Conservation (phyloP, 345 rosid species). For the Trapa bicornis region DNA sequence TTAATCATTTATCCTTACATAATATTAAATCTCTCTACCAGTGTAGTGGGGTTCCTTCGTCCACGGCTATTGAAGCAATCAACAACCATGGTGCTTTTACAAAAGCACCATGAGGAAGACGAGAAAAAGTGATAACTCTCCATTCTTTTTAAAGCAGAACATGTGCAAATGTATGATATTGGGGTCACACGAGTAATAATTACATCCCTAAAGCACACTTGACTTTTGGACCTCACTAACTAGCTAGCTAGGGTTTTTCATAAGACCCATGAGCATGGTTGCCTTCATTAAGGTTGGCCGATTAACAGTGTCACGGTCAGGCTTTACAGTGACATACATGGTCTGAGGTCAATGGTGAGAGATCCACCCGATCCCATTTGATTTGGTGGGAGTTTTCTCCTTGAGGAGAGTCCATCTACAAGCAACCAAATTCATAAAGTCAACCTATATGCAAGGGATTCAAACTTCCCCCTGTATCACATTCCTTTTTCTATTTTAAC, state of each 20-base stretch:
- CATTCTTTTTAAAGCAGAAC: conserved; percentile 8
- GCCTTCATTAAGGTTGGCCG: neutral
- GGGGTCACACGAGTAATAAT: conserved; percentile 9
- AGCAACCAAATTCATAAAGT: no score
- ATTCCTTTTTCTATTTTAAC: no score
- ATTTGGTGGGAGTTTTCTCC: no score
- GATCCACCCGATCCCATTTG: neutral
- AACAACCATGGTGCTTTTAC: neutral
- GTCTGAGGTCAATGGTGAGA: no score
- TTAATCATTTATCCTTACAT: no score
- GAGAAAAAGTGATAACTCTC: neutral
- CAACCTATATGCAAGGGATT: no score
- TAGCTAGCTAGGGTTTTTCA: neutral
- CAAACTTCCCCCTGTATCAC: no score
- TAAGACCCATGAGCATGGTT: neutral
- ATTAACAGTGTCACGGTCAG: neutral
- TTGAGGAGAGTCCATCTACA: no score
- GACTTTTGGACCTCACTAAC: conserved; percentile 16
- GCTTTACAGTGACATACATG: no score
- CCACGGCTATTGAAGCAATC: neutral
- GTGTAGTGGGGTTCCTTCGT: neutral
- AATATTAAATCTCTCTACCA: no score
- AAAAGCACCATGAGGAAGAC: neutral
- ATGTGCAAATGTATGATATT: conserved; percentile 15
- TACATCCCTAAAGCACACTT: conserved; percentile 2